Evolutionary conservation across 2,329 filamentous ascomycete species (phyloP), one percentile per base, ranked within the genome.

Genomic region (Fulvia fulva): DNA sequence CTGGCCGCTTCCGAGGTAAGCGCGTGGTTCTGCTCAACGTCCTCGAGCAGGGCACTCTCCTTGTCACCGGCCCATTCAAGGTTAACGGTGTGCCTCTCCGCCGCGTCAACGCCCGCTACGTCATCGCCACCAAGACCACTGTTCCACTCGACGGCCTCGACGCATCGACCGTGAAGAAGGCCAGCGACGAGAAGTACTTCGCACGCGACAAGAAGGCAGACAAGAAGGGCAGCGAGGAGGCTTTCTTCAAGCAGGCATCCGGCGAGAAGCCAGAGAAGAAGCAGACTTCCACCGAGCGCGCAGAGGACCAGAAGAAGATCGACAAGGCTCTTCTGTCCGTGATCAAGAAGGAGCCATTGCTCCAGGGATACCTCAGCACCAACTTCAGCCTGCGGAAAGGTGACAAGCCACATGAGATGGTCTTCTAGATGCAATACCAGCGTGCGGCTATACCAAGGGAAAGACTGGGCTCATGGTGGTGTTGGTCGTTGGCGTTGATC

Each of bases 351-450:
- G 91, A 96, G 80, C 89, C 91, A 72, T 83, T 93, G 81, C 89
- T 99, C 73, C 81, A 87, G 77, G 90, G 88, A 83, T 99, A 99
- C 87, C 90, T 99, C 73, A 85, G 85, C 77, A 90, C 88, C 80
- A 91, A 88, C 78, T 99, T 99, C 90, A 95, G 90, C 87, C 88
- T 99, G 81, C 90, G 93, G 83, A 97, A 92, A 85, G 94, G 94
- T 76, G 93, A 99, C 86, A 92, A 93, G 88, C 94, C 94, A 82
- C 94, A 99, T 84, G 90, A 96, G 87, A 97, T 99, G 94, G 90
- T 90, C 83, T 99, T 93, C 87, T 99, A 97, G 82, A 86, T 63
- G 62, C 60, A 62, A 41, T 41, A 19, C 37, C 37, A 41, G 37
- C 37, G 37, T 41, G 37, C 37, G 37, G 37, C 37, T 51, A 56